phyloP scores from a whole-genome alignment of 2,329 filamentous ascomycete species.

The Fusarium sp. region DNA sequence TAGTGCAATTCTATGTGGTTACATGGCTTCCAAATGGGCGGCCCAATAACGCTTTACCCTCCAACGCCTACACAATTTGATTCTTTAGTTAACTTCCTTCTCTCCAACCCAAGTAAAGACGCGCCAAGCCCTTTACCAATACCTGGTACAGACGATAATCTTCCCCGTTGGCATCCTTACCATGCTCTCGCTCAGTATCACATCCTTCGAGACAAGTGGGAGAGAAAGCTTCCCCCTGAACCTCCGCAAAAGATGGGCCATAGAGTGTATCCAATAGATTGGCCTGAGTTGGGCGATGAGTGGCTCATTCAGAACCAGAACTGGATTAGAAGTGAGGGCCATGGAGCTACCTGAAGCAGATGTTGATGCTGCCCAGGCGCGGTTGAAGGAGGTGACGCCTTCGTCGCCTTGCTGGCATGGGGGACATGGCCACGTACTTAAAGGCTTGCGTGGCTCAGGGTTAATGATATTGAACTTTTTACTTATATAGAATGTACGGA shows the following conservation, averaged over 20 bases:
- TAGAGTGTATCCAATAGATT: conserved; percentile 1
- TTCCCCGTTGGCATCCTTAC: conserved; percentile 21
- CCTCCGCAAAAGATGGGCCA: neutral
- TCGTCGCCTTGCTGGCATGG: conserved; percentile 7
- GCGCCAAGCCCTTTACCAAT: conserved; percentile 7
- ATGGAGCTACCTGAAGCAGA: neutral
- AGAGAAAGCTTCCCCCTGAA: neutral
- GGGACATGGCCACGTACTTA: neutral
- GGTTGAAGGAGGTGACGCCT: conserved; percentile 1
- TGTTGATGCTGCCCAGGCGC: neutral
- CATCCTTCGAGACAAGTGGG: conserved; percentile 30
- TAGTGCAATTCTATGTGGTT: conserved; percentile 22
- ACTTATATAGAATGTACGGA: too few species aligned
- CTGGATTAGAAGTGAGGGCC: neutral
- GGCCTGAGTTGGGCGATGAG: conserved; percentile 14
- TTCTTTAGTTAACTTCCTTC: conserved; percentile 15
- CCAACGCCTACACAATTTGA: conserved; percentile 20
- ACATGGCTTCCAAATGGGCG: neutral
- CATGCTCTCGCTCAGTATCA: conserved; percentile 15
- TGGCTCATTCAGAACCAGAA: neutral
- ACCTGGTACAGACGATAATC: neutral
- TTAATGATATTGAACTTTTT: too few species aligned
- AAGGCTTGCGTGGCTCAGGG: too few species aligned
- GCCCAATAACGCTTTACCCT: conserved; percentile 17
- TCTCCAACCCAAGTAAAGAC: neutral